phyloP scores from a whole-genome alignment of 2,329 filamentous ascomycete genomes.

The Westerdykella sp. region DNA sequence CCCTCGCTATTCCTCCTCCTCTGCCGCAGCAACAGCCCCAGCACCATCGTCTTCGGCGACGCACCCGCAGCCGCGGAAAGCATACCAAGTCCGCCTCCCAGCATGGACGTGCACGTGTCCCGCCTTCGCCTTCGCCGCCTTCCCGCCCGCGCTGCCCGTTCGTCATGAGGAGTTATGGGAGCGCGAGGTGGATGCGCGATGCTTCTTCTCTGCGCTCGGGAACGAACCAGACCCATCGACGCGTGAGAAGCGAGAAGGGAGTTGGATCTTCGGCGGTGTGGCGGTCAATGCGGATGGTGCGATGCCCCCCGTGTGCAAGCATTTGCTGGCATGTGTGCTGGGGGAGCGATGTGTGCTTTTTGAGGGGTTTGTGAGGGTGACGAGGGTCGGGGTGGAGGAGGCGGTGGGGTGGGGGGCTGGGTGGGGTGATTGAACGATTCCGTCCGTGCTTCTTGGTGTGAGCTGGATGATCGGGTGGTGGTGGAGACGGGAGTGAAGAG shows the following conservation, averaged over 20 bases:
- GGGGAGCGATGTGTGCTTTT: constrained; percentile 60
- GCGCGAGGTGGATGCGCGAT: neutral
- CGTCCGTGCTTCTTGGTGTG: too few relatives aligned
- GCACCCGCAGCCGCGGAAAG: neutral
- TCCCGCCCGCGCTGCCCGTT: constrained; percentile 34
- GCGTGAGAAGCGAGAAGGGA: too few relatives aligned
- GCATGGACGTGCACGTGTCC: constrained; percentile 91
- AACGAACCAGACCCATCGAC: too few relatives aligned
- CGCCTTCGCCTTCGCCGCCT: constrained; percentile 69
- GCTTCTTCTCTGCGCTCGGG: too few relatives aligned
- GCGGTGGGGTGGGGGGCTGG: constrained; percentile 60
- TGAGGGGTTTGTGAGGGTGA: constrained; percentile 51
- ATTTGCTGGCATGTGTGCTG: constrained; percentile 77
- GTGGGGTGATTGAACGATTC: constrained; percentile 25
- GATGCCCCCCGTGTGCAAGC: constrained; percentile 69
- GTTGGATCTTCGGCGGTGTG: constrained; percentile 48
- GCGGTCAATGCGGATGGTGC: constrained; percentile 17
- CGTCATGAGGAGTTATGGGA: constrained; percentile 1
- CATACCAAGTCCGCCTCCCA: constrained; percentile 64
- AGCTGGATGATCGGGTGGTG: neutral
- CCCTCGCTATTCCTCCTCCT: constrained; percentile 28
- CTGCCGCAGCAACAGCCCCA: constrained; percentile 12
- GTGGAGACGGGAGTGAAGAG: neutral
- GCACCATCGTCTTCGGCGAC: constrained; percentile 4
- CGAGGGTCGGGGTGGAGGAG: constrained; percentile 54